phyloP scores from a whole-genome alignment of 768 basidiomycete genomes.

The Naematelia encephala region DNA sequence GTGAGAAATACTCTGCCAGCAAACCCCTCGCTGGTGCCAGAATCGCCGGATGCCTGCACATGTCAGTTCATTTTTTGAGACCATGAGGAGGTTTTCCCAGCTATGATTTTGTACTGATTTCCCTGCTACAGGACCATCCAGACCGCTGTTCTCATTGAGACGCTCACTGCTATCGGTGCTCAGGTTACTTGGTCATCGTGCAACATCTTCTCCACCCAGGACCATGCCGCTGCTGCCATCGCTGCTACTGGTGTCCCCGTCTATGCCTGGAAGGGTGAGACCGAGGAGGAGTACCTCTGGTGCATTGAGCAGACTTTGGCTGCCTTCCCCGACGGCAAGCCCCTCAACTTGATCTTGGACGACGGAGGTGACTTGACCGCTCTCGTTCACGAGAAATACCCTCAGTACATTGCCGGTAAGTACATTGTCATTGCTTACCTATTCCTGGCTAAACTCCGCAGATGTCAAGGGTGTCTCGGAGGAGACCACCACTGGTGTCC shows the following conservation, averaged over 20 bases:
- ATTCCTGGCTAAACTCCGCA: slow-evolving; percentile 38
- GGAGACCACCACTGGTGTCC: slow-evolving; percentile 99
- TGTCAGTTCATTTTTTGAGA: slow-evolving; percentile 60
- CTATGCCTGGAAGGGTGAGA: slow-evolving; percentile 99
- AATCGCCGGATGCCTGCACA: slow-evolving; percentile 96
- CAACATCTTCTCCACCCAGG: slow-evolving; percentile 99
- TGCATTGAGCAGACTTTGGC: slow-evolving; percentile 93
- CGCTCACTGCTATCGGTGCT: slow-evolving; percentile 88
- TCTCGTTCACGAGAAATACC: slow-evolving; percentile 93
- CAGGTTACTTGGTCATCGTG: slow-evolving; percentile 99
- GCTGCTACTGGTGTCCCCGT: slow-evolving; percentile 98
- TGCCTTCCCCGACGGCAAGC: slow-evolving; percentile 77
- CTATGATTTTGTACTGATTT: background rate
- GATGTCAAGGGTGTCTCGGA: slow-evolving; percentile 92
- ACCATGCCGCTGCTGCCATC: slow-evolving; percentile 97
- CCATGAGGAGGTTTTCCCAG: background rate
- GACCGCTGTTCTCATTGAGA: slow-evolving; percentile 98
- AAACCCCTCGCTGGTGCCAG: slow-evolving; percentile 92
- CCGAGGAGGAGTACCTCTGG: slow-evolving; percentile 97
- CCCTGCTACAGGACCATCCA: slow-evolving; percentile 77
- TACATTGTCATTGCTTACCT: background rate
- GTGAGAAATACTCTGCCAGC: slow-evolving; percentile 73
- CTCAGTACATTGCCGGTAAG: slow-evolving; percentile 75
- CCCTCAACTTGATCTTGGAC: slow-evolving; percentile 98
- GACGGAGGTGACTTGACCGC: slow-evolving; percentile 96